Conservation (phyloP, 2,329 filamentous ascomycete species). For the Cordyceps fumosorosea region DNA sequence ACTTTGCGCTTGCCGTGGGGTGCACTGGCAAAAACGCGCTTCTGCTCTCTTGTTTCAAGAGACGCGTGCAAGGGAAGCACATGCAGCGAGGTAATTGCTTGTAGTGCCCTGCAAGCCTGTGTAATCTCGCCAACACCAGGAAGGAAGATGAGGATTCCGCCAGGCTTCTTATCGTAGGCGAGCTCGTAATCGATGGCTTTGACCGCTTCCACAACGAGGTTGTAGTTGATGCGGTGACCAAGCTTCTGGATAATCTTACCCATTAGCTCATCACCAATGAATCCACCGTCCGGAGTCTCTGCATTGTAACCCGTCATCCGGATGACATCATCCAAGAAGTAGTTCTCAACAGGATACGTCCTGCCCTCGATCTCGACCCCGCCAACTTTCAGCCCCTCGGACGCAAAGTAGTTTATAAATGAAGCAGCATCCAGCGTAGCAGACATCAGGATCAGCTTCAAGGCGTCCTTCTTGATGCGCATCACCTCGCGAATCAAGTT, state of each 20-base stretch:
- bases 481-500: conserved; percentile 81
- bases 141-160: conserved; percentile 91
- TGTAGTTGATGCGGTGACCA: conserved; percentile 86
- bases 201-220: conserved; percentile 73
- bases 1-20: conserved; percentile 82
- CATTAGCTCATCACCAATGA: conserved; percentile 48
- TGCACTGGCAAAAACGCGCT: conserved; percentile 71
- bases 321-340: conserved; percentile 83
- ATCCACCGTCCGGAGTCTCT: conserved; percentile 40
- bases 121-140: conserved; percentile 91
- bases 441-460: conserved; percentile 93
- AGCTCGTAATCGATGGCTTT: conserved; percentile 75
- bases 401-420: conserved; percentile 78
- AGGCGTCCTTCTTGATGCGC: conserved; percentile 62
- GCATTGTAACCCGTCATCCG: conserved; percentile 66
- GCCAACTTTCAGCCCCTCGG: conserved; percentile 61
- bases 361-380: conserved; percentile 80
- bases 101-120: conserved; percentile 64
- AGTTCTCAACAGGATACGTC: conserved; percentile 84
- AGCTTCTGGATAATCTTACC: conserved; percentile 66
- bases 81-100: conserved; percentile 56
- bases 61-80: conserved; percentile 88
- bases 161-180: conserved; percentile 52
- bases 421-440: conserved; percentile 85
- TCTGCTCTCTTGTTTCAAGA: conserved; percentile 80